Conservation (phyloP, 805 yeast species). For the Candida nonsorbophila region DNA sequence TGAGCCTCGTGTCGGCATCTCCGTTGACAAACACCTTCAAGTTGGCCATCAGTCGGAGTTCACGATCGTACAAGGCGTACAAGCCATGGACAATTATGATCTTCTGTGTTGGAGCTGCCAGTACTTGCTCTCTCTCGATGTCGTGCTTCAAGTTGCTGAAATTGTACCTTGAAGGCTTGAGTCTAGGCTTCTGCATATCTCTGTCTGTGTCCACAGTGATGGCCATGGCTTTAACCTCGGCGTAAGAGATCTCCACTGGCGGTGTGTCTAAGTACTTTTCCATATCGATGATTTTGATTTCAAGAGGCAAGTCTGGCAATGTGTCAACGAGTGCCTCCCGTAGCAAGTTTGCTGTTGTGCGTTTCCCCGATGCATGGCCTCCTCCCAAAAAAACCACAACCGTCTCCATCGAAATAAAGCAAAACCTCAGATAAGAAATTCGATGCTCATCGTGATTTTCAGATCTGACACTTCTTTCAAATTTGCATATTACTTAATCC, state of each 20-base stretch:
- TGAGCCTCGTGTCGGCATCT: conserved; percentile 78
- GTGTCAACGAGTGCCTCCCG: conserved; percentile 17
- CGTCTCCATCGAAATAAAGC: conserved; percentile 3
- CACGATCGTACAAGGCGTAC: conserved; percentile 67
- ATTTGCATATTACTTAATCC: conserved; percentile 41
- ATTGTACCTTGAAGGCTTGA: conserved; percentile 39
- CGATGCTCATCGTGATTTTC: not conserved
- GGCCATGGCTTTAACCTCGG: conserved; percentile 20
- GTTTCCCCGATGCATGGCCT: conserved; percentile 58
- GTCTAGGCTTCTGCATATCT: conserved; percentile 12
- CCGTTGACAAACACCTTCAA: conserved; percentile 74
- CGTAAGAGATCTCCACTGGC: conserved; percentile 16
- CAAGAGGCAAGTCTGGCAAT: conserved; percentile 8
- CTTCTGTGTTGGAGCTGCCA: conserved; percentile 9
- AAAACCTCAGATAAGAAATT: not conserved
- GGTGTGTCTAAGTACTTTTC: conserved; percentile 26
- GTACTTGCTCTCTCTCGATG: not conserved
- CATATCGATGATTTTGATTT: conserved; percentile 40
- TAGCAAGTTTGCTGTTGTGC: conserved; percentile 32
- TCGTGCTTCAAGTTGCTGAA: conserved; percentile 20
- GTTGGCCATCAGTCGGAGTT: conserved; percentile 49
- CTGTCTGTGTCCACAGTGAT: conserved; percentile 19
- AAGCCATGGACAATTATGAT: conserved; percentile 61
- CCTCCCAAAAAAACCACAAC: conserved; percentile 52
- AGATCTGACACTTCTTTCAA: not conserved